Evolutionary conservation across 2,329 filamentous ascomycete genomes (phyloP).

Genomic region (Calonectria montana): DNA sequence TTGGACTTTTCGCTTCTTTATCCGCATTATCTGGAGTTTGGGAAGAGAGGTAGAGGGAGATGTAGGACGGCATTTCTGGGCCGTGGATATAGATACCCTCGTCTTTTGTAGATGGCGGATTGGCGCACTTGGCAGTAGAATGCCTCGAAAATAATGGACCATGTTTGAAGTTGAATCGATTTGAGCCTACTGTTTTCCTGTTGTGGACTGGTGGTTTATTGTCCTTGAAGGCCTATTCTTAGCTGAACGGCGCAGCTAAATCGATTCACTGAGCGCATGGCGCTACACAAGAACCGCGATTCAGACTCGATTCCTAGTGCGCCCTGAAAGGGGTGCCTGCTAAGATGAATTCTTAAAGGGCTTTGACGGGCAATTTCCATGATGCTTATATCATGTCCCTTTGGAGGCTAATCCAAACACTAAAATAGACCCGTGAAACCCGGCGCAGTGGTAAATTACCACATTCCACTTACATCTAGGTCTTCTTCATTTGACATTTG

Average conservation of each 20-base stretch:
- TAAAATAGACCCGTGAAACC: too few species aligned
- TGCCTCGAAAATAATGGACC: conserved; percentile 15
- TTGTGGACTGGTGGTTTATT: not conserved
- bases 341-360: not conserved
- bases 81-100: conserved; percentile 5
- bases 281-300: not conserved
- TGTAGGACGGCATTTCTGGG: not conserved
- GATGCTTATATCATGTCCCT: too few species aligned
- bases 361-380: not conserved
- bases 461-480: too few species aligned
- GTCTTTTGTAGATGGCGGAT: not conserved
- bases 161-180: conserved; percentile 1
- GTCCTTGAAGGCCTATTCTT: not conserved
- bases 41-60: not conserved
- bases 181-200: not conserved
- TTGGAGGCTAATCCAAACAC: too few species aligned
- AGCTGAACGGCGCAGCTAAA: not conserved
- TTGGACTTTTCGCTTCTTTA: conserved; percentile 13
- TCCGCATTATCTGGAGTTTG: conserved; percentile 1
- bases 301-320: not conserved
- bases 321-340: not conserved
- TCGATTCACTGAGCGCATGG: not conserved
- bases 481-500: too few species aligned
- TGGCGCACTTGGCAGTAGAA: conserved; percentile 6
- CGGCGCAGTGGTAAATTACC: too few species aligned